Conservation (phyloP, 148 eudicot species). For the Oxyria digyna region DNA sequence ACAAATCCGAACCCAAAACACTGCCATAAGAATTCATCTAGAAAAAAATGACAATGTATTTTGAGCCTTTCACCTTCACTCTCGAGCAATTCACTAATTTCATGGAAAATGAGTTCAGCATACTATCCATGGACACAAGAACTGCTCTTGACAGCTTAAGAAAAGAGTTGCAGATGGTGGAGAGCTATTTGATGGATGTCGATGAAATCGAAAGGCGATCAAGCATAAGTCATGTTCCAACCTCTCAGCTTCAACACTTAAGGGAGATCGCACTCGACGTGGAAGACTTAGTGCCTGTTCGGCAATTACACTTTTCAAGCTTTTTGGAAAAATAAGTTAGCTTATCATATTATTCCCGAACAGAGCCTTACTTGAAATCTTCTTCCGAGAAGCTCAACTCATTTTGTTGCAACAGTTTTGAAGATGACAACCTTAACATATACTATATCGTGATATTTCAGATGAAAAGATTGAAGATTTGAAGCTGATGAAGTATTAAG, state of each 20-base stretch:
- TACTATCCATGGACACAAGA: neutral
- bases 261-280: neutral
- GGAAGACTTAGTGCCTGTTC: too few relatives aligned
- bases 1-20: too few relatives aligned
- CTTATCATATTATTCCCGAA: too few relatives aligned
- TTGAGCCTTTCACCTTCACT: neutral
- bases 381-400: neutral
- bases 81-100: neutral
- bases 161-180: neutral
- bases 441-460: too few relatives aligned
- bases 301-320: too few relatives aligned
- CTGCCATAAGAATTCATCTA: too few relatives aligned
- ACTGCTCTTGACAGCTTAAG: neutral
- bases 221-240: neutral
- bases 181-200: neutral
- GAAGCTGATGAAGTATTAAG: too few relatives aligned
- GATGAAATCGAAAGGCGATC: slow-evolving; percentile 1
- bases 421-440: too few relatives aligned
- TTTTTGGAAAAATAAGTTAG: too few relatives aligned
- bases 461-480: too few relatives aligned
- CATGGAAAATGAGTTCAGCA: neutral
- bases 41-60: neutral
- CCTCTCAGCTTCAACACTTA: neutral
- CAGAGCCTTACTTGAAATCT: neutral
- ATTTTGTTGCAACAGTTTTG: too few relatives aligned